phyloP scores from a whole-genome alignment of 495 filamentous ascomycete species.

The Chaetomium tenue region DNA sequence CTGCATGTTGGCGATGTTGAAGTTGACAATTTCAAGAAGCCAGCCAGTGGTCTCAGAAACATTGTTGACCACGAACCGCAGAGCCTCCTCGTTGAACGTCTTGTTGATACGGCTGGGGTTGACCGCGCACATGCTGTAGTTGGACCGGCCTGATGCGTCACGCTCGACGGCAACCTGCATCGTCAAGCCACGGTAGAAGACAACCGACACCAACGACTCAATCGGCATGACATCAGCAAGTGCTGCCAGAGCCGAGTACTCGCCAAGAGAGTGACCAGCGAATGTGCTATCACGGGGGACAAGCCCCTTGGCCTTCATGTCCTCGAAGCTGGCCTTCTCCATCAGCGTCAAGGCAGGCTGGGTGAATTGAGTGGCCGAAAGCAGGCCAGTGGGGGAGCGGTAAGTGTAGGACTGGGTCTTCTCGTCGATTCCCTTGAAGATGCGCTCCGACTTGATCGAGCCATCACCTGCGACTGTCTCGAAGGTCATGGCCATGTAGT shows the following conservation, averaged over 20 bases:
- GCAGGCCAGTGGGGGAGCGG: constrained; percentile 87
- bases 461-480: constrained; percentile 92
- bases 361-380: constrained; percentile 98
- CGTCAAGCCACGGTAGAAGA: constrained; percentile 97
- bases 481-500: constrained; percentile 99
- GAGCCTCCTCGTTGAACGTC: constrained; percentile 94
- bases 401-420: constrained; percentile 93
- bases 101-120: constrained; percentile 96
- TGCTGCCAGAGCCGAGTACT: constrained; percentile 96
- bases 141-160: constrained; percentile 85
- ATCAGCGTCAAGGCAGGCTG: constrained; percentile 96
- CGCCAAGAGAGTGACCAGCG: constrained; percentile 94
- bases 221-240: constrained; percentile 99
- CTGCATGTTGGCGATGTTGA: constrained; percentile 97
- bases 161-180: constrained; percentile 99
- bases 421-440: constrained; percentile 96
- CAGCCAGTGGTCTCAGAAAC: constrained; percentile 89
- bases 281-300: constrained; percentile 96
- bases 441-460: constrained; percentile 93
- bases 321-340: constrained; percentile 99
- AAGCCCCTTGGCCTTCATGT: constrained; percentile 95
- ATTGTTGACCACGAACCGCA: constrained; percentile 92
- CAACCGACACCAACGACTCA: constrained; percentile 94
- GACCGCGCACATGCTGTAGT: constrained; percentile 98
- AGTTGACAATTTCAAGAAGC: constrained; percentile 98